phyloP scores from a whole-genome alignment of 441 rosid species.

The Omphalea diandra region DNA sequence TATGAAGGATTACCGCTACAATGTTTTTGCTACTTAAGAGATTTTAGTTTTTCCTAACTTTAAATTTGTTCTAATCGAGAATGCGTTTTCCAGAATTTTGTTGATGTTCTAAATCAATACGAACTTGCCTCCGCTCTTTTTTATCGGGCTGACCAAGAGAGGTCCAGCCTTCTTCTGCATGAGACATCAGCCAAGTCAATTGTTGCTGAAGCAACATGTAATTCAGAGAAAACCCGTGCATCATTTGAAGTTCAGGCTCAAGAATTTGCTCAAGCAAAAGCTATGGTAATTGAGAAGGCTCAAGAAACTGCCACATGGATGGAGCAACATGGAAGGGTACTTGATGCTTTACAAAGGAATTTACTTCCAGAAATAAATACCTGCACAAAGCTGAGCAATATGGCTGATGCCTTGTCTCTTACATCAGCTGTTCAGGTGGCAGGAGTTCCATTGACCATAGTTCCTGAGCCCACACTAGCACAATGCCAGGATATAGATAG shows the following conservation, averaged over 20 bases:
- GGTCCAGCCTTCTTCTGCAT: slow-evolving; percentile 64
- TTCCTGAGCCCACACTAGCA: slow-evolving; percentile 98
- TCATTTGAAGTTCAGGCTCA: slow-evolving; percentile 81
- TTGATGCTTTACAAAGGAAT: slow-evolving; percentile 80
- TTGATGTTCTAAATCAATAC: slow-evolving; percentile 69
- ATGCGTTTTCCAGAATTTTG: slow-evolving; percentile 67
- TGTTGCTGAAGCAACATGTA: slow-evolving; percentile 84
- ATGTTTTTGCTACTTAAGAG: slow-evolving; percentile 21
- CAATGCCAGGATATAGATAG: slow-evolving; percentile 89
- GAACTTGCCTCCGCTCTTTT: slow-evolving; percentile 73
- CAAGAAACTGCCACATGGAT: slow-evolving; percentile 90
- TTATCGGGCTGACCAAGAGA: slow-evolving; percentile 89
- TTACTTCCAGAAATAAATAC: slow-evolving; percentile 66
- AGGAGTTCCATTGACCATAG: slow-evolving; percentile 89
- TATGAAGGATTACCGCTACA: slow-evolving; percentile 36
- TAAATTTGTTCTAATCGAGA: slow-evolving; percentile 26
- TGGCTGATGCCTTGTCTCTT: slow-evolving; percentile 66
- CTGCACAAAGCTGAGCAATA: slow-evolving; percentile 47
- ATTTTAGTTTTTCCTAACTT: slow-evolving; percentile 24
- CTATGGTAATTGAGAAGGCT: slow-evolving; percentile 75
- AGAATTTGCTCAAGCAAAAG: slow-evolving; percentile 87
- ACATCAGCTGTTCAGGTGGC: slow-evolving; percentile 86
- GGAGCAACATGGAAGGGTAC: slow-evolving; percentile 87
- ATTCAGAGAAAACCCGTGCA: slow-evolving; percentile 59
- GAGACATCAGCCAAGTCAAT: slow-evolving; percentile 90